Conservation (phyloP, 805 yeast genomes). For the Yamadazyma nakazawae region DNA sequence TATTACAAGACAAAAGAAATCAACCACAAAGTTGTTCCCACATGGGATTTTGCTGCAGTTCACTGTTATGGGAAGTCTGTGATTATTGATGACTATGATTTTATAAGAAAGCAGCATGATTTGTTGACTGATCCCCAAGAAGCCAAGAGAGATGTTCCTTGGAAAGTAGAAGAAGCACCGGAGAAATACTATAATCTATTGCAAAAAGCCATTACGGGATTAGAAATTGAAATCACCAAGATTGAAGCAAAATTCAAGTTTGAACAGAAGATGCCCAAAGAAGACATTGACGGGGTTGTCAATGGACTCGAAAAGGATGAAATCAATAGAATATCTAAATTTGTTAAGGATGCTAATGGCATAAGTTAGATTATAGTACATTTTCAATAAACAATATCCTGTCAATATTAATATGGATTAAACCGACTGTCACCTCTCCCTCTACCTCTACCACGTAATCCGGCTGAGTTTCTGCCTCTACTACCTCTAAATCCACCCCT, state of each 20-base stretch:
- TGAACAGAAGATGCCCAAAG: slow-evolving; percentile 45
- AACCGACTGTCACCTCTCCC: slow-evolving; percentile 21
- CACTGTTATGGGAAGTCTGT: slow-evolving; percentile 53
- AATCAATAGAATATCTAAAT: slow-evolving; percentile 23
- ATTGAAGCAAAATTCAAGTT: slow-evolving; percentile 56
- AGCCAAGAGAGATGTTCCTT: slow-evolving; percentile 35
- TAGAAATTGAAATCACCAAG: slow-evolving; percentile 47
- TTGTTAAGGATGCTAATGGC: slow-evolving; percentile 19
- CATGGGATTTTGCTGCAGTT: slow-evolving; percentile 62
- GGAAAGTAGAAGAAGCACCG: slow-evolving; percentile 61
- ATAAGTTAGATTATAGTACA: slow-evolving; percentile 12
- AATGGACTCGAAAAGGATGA: slow-evolving; percentile 44
- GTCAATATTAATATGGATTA: slow-evolving; percentile 14
- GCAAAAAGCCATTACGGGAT: slow-evolving; percentile 53
- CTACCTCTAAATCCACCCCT: slow-evolving; percentile 9
- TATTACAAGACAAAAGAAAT: slow-evolving; percentile 56
- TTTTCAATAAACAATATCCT: neutral
- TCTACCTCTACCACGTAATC: slow-evolving; percentile 17
- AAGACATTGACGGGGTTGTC: slow-evolving; percentile 52
- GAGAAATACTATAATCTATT: slow-evolving; percentile 39
- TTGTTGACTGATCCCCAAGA: slow-evolving; percentile 49
- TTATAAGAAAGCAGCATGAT: slow-evolving; percentile 44
- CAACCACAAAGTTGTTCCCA: slow-evolving; percentile 64
- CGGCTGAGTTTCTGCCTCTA: slow-evolving; percentile 8
- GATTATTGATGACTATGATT: slow-evolving; percentile 43